Percentiles rank a stretch among this genome's conserved stretches.
phyloP scores from a whole-genome alignment of 176 grass and related monocot species.

The Carex scoparia region DNA sequence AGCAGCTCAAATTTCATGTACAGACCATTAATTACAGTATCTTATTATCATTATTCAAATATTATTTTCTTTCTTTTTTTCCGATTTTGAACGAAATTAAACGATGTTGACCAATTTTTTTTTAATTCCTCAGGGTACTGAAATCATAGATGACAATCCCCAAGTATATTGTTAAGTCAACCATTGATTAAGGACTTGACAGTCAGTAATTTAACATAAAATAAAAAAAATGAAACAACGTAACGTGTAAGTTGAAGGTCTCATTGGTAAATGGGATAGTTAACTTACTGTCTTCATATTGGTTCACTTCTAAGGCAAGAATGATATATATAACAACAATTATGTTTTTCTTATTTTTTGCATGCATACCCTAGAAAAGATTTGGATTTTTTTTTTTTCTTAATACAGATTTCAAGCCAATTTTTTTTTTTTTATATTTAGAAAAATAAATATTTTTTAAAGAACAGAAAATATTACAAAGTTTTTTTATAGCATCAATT shows the following conservation, averaged over 20 bases:
- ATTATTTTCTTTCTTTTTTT: not conserved
- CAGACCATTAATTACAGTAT: too few species aligned
- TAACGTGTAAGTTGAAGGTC: conserved; percentile 17
- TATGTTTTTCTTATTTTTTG: not conserved
- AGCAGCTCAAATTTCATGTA: too few species aligned
- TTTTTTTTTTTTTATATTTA: too few species aligned
- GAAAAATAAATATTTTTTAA: too few species aligned
- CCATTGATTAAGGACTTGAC: not conserved
- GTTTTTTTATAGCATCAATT: too few species aligned
- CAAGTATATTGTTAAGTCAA: not conserved
- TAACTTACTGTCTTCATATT: conserved; percentile 12
- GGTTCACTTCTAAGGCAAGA: conserved; percentile 15
- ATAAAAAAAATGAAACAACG: not conserved
- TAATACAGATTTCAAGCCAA: too few species aligned
- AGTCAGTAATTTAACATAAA: not conserved
- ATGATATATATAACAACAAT: not conserved
- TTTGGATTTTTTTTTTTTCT: not conserved
- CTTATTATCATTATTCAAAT: too few species aligned
- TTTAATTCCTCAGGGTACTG: too few species aligned
- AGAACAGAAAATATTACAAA: too few species aligned
- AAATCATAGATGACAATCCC: not conserved
- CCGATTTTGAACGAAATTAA: too few species aligned
- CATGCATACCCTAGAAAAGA: not conserved
- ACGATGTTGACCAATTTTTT: too few species aligned
- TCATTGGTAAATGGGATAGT: conserved; percentile 18